These are phyloP conservation scores for Casaregolazyma lundiana DNA, from an alignment of 1,139 yeast genomes.

Conservation along the genomic window DNA sequence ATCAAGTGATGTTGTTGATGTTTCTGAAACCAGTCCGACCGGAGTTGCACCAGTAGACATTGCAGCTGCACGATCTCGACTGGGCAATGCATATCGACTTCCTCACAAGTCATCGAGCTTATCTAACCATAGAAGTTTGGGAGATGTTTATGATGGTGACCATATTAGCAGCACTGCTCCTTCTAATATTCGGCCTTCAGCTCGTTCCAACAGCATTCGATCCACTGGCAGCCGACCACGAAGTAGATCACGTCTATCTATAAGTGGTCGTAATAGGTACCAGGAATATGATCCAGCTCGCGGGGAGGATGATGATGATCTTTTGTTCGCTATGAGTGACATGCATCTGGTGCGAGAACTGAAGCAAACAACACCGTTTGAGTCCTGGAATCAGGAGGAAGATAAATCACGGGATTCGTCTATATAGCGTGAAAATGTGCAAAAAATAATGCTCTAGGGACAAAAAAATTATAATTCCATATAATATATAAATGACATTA, in stretches of 20 bases:
- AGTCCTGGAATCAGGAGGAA: conserved; percentile 2
- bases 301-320: conserved; percentile 72
- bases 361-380: conserved; percentile 4
- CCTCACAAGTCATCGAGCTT: conserved; percentile 9
- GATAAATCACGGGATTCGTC: not conserved
- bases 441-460: conserved; percentile 1
- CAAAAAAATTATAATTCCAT: too few relatives aligned
- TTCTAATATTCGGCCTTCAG: not conserved
- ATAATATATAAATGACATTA: not conserved
- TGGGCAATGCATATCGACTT: conserved; percentile 10
- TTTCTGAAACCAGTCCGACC: conserved; percentile 10
- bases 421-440: not conserved
- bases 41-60: conserved; percentile 12
- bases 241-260: conserved; percentile 6
- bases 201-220: conserved; percentile 3
- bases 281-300: conserved; percentile 20
- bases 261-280: conserved; percentile 5
- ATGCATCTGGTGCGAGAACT: conserved; percentile 44
- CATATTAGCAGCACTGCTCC: conserved; percentile 7
- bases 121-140: not conserved
- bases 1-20: conserved; percentile 3
- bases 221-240: conserved; percentile 8
- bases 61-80: conserved; percentile 3
- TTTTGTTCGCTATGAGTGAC: conserved; percentile 86
- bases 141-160: conserved; percentile 7